phyloP scores from a whole-genome alignment of 805 yeast species.

The Saturnispora sanitii region DNA sequence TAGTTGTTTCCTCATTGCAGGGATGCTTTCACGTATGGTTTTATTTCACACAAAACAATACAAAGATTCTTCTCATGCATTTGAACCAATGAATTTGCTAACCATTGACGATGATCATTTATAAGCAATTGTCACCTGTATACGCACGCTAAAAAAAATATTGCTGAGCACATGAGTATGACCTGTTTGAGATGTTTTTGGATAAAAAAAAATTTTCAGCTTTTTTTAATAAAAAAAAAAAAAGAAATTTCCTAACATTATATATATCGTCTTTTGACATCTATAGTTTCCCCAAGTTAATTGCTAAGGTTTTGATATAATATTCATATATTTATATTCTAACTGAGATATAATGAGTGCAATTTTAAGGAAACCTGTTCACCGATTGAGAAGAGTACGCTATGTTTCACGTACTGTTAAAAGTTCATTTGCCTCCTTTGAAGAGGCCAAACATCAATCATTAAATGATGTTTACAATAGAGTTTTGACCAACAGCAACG shows the following conservation, averaged over 20 bases:
- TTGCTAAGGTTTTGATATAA: background rate
- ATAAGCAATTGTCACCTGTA: constrained; percentile 5
- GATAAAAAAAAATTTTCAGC: constrained; percentile 3
- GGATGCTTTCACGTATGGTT: constrained; percentile 34
- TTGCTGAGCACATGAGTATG: background rate
- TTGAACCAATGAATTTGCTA: constrained; percentile 26
- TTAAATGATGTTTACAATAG: constrained; percentile 16
- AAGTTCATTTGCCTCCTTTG: constrained; percentile 13
- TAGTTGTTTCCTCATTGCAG: constrained; percentile 31
- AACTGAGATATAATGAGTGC: constrained; percentile 5
- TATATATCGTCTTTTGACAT: constrained; percentile 5
- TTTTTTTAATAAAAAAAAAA: too few relatives aligned
- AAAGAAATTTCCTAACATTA: background rate
- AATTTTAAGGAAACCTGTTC: constrained; percentile 1
- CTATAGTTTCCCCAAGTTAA: background rate
- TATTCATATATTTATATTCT: constrained; percentile 1
- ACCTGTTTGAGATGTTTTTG: background rate
- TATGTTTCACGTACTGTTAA: constrained; percentile 7
- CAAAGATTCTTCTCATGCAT: constrained; percentile 16
- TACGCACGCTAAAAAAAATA: too few relatives aligned
- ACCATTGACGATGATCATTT: constrained; percentile 27
- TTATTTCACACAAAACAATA: constrained; percentile 31
- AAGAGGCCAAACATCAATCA: constrained; percentile 13
- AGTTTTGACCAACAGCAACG: constrained; percentile 4
- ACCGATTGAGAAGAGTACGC: background rate